Evolutionary conservation across 805 yeast genomes (phyloP).

Genomic region (Saturnispora zaruensis): DNA sequence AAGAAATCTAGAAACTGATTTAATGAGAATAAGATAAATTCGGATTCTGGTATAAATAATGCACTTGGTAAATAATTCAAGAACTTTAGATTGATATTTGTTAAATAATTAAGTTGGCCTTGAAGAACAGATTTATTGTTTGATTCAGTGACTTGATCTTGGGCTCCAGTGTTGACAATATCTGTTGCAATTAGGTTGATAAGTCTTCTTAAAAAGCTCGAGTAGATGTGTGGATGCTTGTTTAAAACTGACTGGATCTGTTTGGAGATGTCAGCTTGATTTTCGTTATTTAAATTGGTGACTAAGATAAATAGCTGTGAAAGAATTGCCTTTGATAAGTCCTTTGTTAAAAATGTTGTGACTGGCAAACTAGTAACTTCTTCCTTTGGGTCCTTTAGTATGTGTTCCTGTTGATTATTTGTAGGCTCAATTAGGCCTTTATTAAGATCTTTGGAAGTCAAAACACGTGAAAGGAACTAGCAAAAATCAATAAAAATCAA

Average conservation of each 20-base stretch:
- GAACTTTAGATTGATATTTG: constrained; percentile 15
- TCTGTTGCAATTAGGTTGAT: constrained; percentile 25
- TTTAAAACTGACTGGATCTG: constrained; percentile 42
- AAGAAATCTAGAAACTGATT: constrained; percentile 25
- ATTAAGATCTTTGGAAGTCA: not conserved
- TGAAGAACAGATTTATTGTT: constrained; percentile 17
- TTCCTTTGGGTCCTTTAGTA: not conserved
- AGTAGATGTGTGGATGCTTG: constrained; percentile 29
- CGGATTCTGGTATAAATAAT: constrained; percentile 19
- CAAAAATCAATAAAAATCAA: not conserved
- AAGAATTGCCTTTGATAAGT: constrained; percentile 28
- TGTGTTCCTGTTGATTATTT: not conserved
- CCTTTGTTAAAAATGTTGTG: constrained; percentile 12
- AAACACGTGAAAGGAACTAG: not conserved
- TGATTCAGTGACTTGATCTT: constrained; percentile 17
- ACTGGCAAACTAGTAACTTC: not conserved
- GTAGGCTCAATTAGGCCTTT: constrained; percentile 1
- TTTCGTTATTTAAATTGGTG: constrained; percentile 34
- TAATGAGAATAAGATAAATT: constrained; percentile 25
- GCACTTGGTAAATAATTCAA: constrained; percentile 13
- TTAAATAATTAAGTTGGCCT: constrained; percentile 20
- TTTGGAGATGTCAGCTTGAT: constrained; percentile 31
- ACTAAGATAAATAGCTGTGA: constrained; percentile 48
- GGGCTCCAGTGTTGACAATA: constrained; percentile 14
- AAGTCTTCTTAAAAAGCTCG: constrained; percentile 27